A percentile compares a stretch with the other conserved stretches of the same genome.
These are phyloP conservation scores for Monilinia fructicola DNA, from an alignment of 2,329 filamentous ascomycete species.

Conservation along the genomic window DNA sequence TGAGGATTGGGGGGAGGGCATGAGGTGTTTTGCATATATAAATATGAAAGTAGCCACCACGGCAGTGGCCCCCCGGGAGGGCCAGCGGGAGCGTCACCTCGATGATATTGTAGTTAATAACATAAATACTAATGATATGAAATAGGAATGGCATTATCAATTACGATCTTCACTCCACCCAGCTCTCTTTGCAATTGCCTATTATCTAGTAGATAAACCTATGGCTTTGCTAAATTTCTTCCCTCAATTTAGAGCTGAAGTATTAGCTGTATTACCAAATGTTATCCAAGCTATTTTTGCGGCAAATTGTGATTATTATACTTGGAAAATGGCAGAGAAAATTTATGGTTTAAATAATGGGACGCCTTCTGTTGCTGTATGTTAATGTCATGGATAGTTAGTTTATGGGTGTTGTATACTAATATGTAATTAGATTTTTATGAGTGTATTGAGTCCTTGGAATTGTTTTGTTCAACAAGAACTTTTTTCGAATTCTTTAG, in stretches of 20 bases:
- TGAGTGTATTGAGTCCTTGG: conserved; percentile 80
- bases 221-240: conserved; percentile 56
- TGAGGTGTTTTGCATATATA: neutral
- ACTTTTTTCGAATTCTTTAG: conserved; percentile 93
- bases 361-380: conserved; percentile 68
- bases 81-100: conserved; percentile 13
- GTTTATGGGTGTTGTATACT: conserved; percentile 6
- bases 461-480: conserved; percentile 92
- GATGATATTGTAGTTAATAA: neutral
- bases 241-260: conserved; percentile 57
- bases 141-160: conserved; percentile 86
- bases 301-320: conserved; percentile 78
- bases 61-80: conserved; percentile 13
- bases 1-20: too few species aligned
- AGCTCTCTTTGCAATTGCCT: conserved; percentile 76
- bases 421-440: conserved; percentile 55
- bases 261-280: conserved; percentile 73
- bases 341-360: conserved; percentile 67
- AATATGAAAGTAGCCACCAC: conserved; percentile 9
- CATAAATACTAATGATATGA: conserved; percentile 19
- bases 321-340: conserved; percentile 75
- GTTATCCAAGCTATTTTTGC: conserved; percentile 75
- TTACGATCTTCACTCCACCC: conserved; percentile 91
- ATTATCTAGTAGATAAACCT: conserved; percentile 60
- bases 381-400: conserved; percentile 12